Evolutionary conservation across 441 rosid genomes (phyloP).

Genomic region (Pelargonium citronellum): DNA sequence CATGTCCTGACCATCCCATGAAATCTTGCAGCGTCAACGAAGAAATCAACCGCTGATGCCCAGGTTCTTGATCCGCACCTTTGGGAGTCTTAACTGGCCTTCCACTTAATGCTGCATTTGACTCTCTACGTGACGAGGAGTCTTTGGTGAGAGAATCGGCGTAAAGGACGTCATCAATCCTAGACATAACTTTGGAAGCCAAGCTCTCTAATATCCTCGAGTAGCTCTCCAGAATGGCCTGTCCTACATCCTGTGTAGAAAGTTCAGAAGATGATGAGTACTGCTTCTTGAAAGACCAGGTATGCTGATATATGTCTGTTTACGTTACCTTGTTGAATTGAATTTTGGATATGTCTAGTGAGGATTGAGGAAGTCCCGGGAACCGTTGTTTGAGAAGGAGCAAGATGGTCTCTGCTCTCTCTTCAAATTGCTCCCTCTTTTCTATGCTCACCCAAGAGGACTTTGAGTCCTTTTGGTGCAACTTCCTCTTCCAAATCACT

Average conservation of each 20-base stretch:
- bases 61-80: constrained; percentile 1
- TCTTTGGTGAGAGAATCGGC: constrained; percentile 45
- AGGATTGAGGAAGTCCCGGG: constrained; percentile 83
- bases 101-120: not conserved
- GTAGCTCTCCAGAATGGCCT: constrained; percentile 82
- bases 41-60: constrained; percentile 25
- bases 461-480: constrained; percentile 73
- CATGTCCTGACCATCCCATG: constrained; percentile 66
- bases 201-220: constrained; percentile 90
- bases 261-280: not conserved
- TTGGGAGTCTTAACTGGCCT: not conserved
- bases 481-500: constrained; percentile 87
- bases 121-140: not conserved
- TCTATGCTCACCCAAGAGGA: constrained; percentile 62
- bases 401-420: constrained; percentile 86
- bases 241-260: constrained; percentile 61
- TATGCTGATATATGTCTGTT: not conserved
- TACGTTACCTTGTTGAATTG: constrained; percentile 63
- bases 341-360: constrained; percentile 88
- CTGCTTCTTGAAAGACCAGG: constrained; percentile 12
- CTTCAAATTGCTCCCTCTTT: constrained; percentile 87
- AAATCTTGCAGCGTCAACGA: constrained; percentile 70
- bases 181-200: constrained; percentile 71
- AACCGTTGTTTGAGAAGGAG: constrained; percentile 70
- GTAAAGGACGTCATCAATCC: constrained; percentile 79